Evolutionary conservation across 2,329 filamentous ascomycete species (phyloP).

Genomic region (Aspergillus cejpii): DNA sequence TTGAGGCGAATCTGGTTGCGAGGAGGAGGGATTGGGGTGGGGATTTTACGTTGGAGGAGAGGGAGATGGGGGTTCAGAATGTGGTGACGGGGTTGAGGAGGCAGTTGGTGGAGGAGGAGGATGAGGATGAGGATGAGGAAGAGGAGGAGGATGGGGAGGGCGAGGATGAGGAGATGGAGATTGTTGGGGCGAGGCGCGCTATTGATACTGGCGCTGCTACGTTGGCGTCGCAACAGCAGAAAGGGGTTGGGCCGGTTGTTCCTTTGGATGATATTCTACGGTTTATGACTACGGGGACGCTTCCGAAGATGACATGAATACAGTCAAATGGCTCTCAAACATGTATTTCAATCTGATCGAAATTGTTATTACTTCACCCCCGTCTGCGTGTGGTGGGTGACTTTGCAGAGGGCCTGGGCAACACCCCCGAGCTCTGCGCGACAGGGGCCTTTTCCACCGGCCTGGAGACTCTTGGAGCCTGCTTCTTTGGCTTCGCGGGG

Average conservation of each 20-base stretch:
- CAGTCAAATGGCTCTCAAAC: neutral
- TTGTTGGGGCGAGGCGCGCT: constrained; percentile 34
- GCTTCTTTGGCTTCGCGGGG: constrained; percentile 40
- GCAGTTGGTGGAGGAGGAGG: constrained; percentile 48
- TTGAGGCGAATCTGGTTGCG: constrained; percentile 43
- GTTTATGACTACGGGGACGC: constrained; percentile 46
- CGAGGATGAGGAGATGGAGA: constrained; percentile 38
- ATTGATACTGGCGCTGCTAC: constrained; percentile 28
- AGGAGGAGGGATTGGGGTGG: constrained; percentile 51
- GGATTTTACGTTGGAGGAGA: constrained; percentile 66
- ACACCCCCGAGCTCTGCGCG: constrained; percentile 38
- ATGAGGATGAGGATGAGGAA: constrained; percentile 48
- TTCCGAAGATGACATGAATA: constrained; percentile 15
- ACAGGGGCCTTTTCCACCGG: constrained; percentile 25
- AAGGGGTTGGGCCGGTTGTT: constrained; percentile 27
- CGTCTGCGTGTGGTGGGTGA: constrained; percentile 52
- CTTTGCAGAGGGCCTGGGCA: constrained; percentile 40
- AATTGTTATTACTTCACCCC: constrained; percentile 36
- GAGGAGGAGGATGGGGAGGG: constrained; percentile 45
- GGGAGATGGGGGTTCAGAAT: constrained; percentile 57
- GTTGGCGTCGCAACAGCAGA: constrained; percentile 9
- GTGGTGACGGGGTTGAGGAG: constrained; percentile 65
- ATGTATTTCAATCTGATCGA: neutral
- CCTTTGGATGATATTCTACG: constrained; percentile 45
- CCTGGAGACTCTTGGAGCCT: constrained; percentile 21